Evolutionary conservation across 305 asterid genomes (phyloP), one percentile per base, ranked within the genome.

Genomic region (Caryopteris hybrid): DNA sequence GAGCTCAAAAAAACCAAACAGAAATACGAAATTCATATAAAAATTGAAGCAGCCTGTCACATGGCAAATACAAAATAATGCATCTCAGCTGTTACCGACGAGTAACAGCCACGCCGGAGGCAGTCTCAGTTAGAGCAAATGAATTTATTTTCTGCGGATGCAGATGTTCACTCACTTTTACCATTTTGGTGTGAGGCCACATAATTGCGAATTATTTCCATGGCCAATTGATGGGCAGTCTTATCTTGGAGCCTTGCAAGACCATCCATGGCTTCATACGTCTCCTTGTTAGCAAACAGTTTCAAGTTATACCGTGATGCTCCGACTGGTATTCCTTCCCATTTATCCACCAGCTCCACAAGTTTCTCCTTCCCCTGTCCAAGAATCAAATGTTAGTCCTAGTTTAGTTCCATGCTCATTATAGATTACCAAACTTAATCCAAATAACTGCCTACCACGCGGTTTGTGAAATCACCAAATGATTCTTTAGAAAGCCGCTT

Each of bases 401-500:
- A 61, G 43, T 60, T 70, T 43, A 61, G 33, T 60, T 60, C 16
- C 13, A 29, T 57, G 57, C 47, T 9, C 2, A 27, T 11, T 55
- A 53, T 16, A 31, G 43, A 7, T 53, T 65, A 16, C 31, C 29
- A 17, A 69, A 68, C 7, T 1, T 48, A 31, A 72, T 68, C 33
- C 3, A 60, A 65, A 62, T 47, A 20, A 47, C 54, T 23, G 70
- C 86, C 48, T 79, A 90, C 97, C 93, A 78, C 33, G 68, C 98
- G 98, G 83, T 76, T 83, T 53, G 94, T 73, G 84, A 90, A 92
- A 78, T 84, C 89, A 25, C 98, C 98, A 38, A 92, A 88, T 74
- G 96, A 85, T 85, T 92, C 98, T 57, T 77, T 85, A 4, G 96
- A 72, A 6, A 60, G 76, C 45, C 97, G 80, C 80, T 82, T 80